These are phyloP conservation scores for Aspergillus sclerotialis DNA, from an alignment of 2,329 filamentous ascomycete genomes.

Conservation along the genomic window DNA sequence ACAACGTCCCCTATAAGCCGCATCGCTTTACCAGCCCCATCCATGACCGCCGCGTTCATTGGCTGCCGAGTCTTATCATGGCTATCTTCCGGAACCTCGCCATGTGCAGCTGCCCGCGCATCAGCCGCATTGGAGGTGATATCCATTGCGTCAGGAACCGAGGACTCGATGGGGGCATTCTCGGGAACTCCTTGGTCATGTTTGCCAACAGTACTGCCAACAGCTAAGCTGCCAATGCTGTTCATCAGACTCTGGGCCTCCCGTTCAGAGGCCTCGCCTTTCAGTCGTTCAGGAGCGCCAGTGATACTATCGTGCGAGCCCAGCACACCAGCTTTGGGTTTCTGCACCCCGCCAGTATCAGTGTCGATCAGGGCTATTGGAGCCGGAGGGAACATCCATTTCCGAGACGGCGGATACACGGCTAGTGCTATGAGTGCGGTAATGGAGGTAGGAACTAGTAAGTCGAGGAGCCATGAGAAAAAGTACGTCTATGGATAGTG, in stretches of 20 bases:
- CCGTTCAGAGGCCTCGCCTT: slow-evolving; percentile 75
- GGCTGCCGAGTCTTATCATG: slow-evolving; percentile 75
- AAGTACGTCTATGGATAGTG: slow-evolving; percentile 40
- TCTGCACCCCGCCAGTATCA: slow-evolving; percentile 67
- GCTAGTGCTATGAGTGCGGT: no score
- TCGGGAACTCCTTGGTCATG: slow-evolving; percentile 60
- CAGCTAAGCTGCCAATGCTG: slow-evolving; percentile 62
- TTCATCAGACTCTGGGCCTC: slow-evolving; percentile 77
- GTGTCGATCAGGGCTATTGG: slow-evolving; percentile 66
- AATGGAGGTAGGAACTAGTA: slow-evolving; percentile 58
- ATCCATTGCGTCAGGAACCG: slow-evolving; percentile 56
- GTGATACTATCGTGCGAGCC: slow-evolving; percentile 72
- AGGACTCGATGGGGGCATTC: slow-evolving; percentile 43
- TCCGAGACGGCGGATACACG: slow-evolving; percentile 55
- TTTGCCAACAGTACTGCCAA: slow-evolving; percentile 70
- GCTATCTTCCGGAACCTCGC: slow-evolving; percentile 41
- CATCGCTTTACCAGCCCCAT: slow-evolving; percentile 68
- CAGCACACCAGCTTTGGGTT: slow-evolving; percentile 66
- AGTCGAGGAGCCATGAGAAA: slow-evolving; percentile 64
- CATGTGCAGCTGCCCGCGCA: slow-evolving; percentile 48
- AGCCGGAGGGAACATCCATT: slow-evolving; percentile 66
- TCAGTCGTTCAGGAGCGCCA: slow-evolving; percentile 73
- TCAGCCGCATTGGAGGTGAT: slow-evolving; percentile 49
- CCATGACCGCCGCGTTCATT: slow-evolving; percentile 70
- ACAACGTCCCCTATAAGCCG: slow-evolving; percentile 52